phyloP scores from a whole-genome alignment of 371 early-diverging fungal genomes.

The Lichtheimia corymbifera region DNA sequence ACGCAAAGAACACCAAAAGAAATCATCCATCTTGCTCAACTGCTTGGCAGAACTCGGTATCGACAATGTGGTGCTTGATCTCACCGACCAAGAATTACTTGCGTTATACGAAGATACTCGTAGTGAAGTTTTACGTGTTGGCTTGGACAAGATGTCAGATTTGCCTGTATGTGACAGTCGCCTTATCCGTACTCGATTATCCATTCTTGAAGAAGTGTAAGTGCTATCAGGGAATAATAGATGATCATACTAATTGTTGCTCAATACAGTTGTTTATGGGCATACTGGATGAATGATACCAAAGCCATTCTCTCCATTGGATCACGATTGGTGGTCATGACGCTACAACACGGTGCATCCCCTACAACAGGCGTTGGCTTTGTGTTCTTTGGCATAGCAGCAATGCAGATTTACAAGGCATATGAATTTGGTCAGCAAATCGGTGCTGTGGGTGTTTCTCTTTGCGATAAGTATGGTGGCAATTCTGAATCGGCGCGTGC shows the following conservation, averaged over 20 bases:
- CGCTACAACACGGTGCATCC: constrained; percentile 36
- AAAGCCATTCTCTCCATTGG: constrained; percentile 34
- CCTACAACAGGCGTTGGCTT: constrained; percentile 49
- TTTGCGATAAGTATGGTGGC: constrained; percentile 43
- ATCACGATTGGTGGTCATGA: constrained; percentile 30
- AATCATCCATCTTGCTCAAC: constrained; percentile 32
- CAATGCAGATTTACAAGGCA: constrained; percentile 39
- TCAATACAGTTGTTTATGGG: constrained; percentile 33
- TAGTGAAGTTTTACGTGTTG: constrained; percentile 31
- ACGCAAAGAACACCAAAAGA: constrained; percentile 29
- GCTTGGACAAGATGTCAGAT: constrained; percentile 32
- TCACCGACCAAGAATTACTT: constrained; percentile 22
- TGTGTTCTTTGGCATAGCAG: constrained; percentile 47
- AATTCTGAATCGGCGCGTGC: constrained; percentile 45
- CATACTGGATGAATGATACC: constrained; percentile 39
- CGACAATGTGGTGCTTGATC: constrained; percentile 26
- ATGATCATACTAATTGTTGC: too few species aligned
- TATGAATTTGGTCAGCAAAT: constrained; percentile 47
- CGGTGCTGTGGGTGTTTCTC: constrained; percentile 37
- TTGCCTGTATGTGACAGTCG: constrained; percentile 39
- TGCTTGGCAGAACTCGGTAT: constrained; percentile 46
- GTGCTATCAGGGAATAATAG: neutral
- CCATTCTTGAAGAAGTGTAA: constrained; percentile 45
- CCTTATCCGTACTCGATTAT: constrained; percentile 37
- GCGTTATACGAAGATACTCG: constrained; percentile 31